Conservation (phyloP, 2,329 filamentous ascomycete genomes). For the Microsporum canis region DNA sequence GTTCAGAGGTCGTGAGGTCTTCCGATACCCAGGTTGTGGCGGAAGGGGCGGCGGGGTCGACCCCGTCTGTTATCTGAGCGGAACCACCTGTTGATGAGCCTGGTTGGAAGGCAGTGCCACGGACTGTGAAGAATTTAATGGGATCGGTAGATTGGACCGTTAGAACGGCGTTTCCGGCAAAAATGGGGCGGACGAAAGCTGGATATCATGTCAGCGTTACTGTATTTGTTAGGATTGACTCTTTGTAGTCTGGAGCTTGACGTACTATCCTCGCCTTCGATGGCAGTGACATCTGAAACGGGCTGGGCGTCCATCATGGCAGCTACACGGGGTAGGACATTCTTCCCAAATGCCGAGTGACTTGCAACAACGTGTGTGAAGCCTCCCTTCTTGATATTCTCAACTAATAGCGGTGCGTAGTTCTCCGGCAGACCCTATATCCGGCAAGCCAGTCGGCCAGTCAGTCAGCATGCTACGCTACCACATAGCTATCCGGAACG, state of each 20-base stretch:
- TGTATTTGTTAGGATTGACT: background rate
- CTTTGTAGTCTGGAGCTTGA: conserved; percentile 9
- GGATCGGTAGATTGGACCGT: conserved; percentile 83
- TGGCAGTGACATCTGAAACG: conserved; percentile 77
- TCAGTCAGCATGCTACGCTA: background rate
- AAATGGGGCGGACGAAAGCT: conserved; percentile 90
- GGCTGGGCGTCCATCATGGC: conserved; percentile 87
- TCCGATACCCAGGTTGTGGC: conserved; percentile 86
- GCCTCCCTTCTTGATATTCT: conserved; percentile 92
- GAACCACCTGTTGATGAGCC: conserved; percentile 60
- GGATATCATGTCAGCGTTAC: background rate
- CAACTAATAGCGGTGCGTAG: conserved; percentile 81
- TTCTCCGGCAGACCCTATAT: conserved; percentile 76
- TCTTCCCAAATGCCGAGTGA: conserved; percentile 95
- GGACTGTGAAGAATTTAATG: conserved; percentile 82
- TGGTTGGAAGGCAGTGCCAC: conserved; percentile 80
- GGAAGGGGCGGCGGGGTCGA: conserved; percentile 65
- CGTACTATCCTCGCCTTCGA: conserved; percentile 75
- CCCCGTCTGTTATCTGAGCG: conserved; percentile 66
- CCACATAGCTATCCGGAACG: background rate
- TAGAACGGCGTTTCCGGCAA: conserved; percentile 92
- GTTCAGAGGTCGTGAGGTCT: conserved; percentile 82
- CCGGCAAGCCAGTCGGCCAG: background rate
- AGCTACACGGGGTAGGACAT: conserved; percentile 77
- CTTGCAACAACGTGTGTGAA: conserved; percentile 86